These are phyloP conservation scores for Debaryomycetaceae sp. DNA, from an alignment of 1,139 yeast species.

Conservation along the genomic window DNA sequence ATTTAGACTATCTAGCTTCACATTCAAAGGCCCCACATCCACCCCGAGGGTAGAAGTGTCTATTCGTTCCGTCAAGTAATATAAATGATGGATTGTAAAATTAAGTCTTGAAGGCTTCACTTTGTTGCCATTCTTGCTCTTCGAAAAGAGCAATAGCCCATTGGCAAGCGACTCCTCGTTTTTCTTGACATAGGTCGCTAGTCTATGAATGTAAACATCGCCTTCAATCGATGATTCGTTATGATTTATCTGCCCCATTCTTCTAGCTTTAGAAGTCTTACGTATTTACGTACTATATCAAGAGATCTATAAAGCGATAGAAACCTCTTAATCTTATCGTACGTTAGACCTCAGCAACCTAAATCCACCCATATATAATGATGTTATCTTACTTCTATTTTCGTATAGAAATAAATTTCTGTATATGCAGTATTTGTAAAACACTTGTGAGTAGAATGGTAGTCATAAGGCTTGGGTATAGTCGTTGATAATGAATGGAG, in stretches of 20 bases:
- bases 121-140: constrained; percentile 22
- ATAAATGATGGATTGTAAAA: constrained; percentile 60
- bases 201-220: constrained; percentile 39
- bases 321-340: no score
- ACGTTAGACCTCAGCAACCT: background rate
- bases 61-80: constrained; percentile 55
- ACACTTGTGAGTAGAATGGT: background rate
- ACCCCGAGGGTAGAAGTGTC: constrained; percentile 51
- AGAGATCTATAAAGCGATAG: no score
- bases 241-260: constrained; percentile 18
- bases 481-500: background rate
- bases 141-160: constrained; percentile 42
- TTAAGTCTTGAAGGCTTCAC: constrained; percentile 53
- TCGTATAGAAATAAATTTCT: background rate
- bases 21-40: constrained; percentile 61
- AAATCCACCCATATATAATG: background rate
- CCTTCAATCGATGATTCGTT: constrained; percentile 37
- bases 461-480: background rate
- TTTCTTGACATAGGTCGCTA: constrained; percentile 37
- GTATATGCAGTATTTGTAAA: background rate
- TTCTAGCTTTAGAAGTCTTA: background rate
- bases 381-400: background rate
- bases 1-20: constrained; percentile 56
- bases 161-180: constrained; percentile 47
- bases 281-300: no score